A percentile compares a stretch with the other conserved stretches of the same genome.
phyloP scores from a whole-genome alignment of 1,139 yeast species.

The Yamadazyma pseudoaaseri region DNA sequence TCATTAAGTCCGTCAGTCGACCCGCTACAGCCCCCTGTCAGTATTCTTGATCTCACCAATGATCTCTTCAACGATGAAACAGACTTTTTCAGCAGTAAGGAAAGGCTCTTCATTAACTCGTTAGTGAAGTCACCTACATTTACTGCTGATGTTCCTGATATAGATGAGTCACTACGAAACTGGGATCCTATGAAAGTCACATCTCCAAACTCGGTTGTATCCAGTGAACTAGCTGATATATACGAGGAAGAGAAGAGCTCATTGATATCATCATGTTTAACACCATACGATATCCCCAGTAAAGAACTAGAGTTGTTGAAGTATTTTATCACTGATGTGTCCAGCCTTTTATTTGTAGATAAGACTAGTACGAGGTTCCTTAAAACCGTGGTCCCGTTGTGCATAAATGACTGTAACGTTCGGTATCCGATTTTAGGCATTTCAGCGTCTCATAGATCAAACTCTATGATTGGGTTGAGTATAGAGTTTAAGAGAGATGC shows the following conservation, averaged over 20 bases:
- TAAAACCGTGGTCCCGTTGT: constrained; percentile 18
- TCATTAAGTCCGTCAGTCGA: too few relatives aligned
- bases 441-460: constrained; percentile 19
- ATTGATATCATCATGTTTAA: constrained; percentile 9
- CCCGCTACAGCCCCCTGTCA: constrained; percentile 1
- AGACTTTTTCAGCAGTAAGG: constrained; percentile 11
- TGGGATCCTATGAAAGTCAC: background rate
- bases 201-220: constrained; percentile 7
- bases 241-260: constrained; percentile 13
- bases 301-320: constrained; percentile 15
- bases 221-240: constrained; percentile 6
- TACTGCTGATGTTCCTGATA: constrained; percentile 6
- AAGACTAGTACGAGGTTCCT: constrained; percentile 19
- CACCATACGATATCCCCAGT: constrained; percentile 7
- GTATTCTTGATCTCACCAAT: constrained; percentile 9
- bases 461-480: constrained; percentile 4
- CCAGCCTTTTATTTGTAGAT: constrained; percentile 18
- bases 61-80: constrained; percentile 9
- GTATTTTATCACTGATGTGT: constrained; percentile 19
- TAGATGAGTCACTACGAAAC: background rate
- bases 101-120: constrained; percentile 15
- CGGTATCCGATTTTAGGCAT: constrained; percentile 19
- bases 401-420: constrained; percentile 15
- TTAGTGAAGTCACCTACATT: constrained; percentile 14
- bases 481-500: constrained; percentile 15